Conservation (phyloP, 108 stramenopile genomes). For the Nannochloropsis salina region DNA sequence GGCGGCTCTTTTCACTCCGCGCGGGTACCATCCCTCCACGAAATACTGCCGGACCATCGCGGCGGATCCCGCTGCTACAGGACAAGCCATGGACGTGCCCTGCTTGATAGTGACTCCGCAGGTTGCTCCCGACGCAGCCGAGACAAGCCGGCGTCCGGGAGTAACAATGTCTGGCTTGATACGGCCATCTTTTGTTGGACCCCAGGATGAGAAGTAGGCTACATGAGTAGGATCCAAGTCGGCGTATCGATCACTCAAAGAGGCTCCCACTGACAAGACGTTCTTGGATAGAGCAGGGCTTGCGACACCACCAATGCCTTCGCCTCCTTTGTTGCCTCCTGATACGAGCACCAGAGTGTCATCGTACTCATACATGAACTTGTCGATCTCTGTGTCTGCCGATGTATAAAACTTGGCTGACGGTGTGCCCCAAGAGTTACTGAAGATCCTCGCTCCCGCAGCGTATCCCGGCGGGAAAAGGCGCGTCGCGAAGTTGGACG, state of each 20-base stretch:
- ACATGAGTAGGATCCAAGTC: slow-evolving; percentile 33
- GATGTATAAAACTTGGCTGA: slow-evolving; percentile 31
- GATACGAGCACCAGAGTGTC: slow-evolving; percentile 31
- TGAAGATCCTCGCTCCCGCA: slow-evolving; percentile 42
- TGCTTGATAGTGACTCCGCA: slow-evolving; percentile 20
- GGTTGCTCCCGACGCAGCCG: slow-evolving; percentile 37
- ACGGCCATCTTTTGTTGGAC: slow-evolving; percentile 50
- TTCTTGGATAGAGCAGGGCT: slow-evolving; percentile 49
- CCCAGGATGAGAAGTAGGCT: slow-evolving; percentile 49
- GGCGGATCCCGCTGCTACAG: slow-evolving; percentile 49
- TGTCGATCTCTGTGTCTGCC: slow-evolving; percentile 37
- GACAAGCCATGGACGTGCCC: slow-evolving; percentile 57
- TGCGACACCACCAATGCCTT: slow-evolving; percentile 31
- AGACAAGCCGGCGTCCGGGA: slow-evolving; percentile 39
- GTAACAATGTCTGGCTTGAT: slow-evolving; percentile 55
- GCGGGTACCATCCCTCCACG: slow-evolving; percentile 39
- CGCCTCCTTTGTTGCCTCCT: slow-evolving; percentile 33
- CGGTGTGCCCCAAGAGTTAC: slow-evolving; percentile 52
- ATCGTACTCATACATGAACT: slow-evolving; percentile 33
- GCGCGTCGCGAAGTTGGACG: slow-evolving; percentile 36
- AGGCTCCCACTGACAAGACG: slow-evolving; percentile 45
- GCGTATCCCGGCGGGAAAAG: slow-evolving; percentile 40
- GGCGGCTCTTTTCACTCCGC: slow-evolving; percentile 23
- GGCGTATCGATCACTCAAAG: slow-evolving; percentile 31
- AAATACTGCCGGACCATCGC: slow-evolving; percentile 54